Conservation (phyloP, 805 yeast genomes). For the Wickerhamiella galacta region DNA sequence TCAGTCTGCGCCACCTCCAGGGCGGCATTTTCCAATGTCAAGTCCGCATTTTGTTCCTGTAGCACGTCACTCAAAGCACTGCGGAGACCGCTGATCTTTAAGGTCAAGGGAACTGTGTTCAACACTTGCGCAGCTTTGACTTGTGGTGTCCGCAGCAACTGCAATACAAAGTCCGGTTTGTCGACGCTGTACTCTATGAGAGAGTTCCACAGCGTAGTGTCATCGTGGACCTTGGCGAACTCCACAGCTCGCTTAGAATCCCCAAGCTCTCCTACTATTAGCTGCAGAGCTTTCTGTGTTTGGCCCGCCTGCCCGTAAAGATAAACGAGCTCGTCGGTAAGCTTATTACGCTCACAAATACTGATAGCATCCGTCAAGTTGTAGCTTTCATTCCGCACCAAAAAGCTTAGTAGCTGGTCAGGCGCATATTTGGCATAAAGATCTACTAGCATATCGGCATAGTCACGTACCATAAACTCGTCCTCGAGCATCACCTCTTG, state of each 20-base stretch:
- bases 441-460: conserved; percentile 50
- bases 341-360: conserved; percentile 37
- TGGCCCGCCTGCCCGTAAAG: conserved; percentile 73
- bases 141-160: conserved; percentile 36
- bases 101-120: conserved; percentile 41
- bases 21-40: too few relatives aligned
- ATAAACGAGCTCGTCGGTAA: conserved; percentile 60
- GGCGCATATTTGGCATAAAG: conserved; percentile 50
- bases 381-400: conserved; percentile 38
- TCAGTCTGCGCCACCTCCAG: too few relatives aligned
- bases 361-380: conserved; percentile 54
- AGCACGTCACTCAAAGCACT: conserved; percentile 44
- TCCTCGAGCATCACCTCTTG: conserved; percentile 42
- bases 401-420: conserved; percentile 37
- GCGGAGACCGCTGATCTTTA: conserved; percentile 50
- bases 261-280: conserved; percentile 59
- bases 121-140: conserved; percentile 54
- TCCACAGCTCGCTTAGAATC: conserved; percentile 70
- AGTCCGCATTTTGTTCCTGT: conserved; percentile 43
- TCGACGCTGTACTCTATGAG: conserved; percentile 52
- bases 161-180: conserved; percentile 61
- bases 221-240: conserved; percentile 54
- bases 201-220: conserved; percentile 65
- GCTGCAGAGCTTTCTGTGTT: conserved; percentile 50
- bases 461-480: conserved; percentile 34